Evolutionary conservation across 2,329 filamentous ascomycete species (phyloP).

Genomic region (Phyllosticta ampelicida): DNA sequence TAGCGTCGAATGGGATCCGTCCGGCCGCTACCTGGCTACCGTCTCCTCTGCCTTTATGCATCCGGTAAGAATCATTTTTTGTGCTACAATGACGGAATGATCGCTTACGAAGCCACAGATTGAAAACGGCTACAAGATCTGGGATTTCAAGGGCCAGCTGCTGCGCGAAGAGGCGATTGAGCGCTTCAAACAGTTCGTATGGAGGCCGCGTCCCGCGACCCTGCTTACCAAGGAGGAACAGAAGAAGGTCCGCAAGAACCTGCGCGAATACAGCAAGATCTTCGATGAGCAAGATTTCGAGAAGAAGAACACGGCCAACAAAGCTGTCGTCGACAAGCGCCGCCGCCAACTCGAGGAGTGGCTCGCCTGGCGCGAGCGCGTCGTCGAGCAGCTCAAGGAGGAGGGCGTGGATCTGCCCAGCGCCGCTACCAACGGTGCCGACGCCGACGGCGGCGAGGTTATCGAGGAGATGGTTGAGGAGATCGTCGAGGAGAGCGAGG

Average conservation of each 20-base stretch:
- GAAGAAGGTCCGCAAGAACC: constrained; percentile 95
- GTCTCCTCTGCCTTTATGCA: constrained; percentile 96
- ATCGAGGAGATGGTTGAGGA: constrained; percentile 78
- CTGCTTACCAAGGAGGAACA: constrained; percentile 94
- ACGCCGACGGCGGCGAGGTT: constrained; percentile 45
- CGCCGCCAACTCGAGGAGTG: constrained; percentile 79
- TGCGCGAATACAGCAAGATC: constrained; percentile 86
- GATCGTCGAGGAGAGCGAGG: constrained; percentile 78
- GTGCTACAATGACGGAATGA: not conserved
- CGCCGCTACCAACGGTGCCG: constrained; percentile 40
- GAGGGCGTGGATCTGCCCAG: constrained; percentile 48
- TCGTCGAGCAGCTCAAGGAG: constrained; percentile 56
- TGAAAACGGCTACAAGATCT: constrained; percentile 98
- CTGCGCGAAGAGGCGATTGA: constrained; percentile 87
- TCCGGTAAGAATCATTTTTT: constrained; percentile 50
- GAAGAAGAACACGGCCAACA: constrained; percentile 85
- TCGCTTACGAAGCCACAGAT: constrained; percentile 47
- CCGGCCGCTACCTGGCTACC: constrained; percentile 84
- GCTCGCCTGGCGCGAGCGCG: constrained; percentile 67
- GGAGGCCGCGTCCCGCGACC: constrained; percentile 85
- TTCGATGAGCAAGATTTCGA: constrained; percentile 95
- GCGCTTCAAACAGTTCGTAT: constrained; percentile 95
- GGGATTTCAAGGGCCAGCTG: constrained; percentile 86
- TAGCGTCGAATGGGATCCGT: constrained; percentile 96
- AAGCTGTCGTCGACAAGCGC: constrained; percentile 82